Base-by-base conservation (phyloP, 345 rosid species). In the Populus nigra region DNA sequence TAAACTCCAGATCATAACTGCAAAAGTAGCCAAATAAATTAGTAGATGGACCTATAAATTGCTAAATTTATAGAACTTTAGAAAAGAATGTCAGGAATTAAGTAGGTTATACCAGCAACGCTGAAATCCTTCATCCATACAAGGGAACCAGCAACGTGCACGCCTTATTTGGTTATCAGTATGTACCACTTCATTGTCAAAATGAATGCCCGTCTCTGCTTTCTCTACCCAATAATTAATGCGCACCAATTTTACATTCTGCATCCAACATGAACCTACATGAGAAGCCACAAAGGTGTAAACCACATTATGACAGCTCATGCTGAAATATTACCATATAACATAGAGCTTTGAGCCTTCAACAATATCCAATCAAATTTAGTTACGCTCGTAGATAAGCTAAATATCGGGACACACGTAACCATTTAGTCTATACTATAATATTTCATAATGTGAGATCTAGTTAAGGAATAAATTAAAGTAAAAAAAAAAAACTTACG, bases 131-230 rank as follows among this genome's bases (percentile, higher is more conserved):
- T 91, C 94, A 67, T 96, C 98, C 47, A 92, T 83, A 79, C 97
- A 96, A 71, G 98, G 99, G 81, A 96, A 93, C 99, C 99, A 96
- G 82, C 97, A 93, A 27, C 98, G 88, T 39, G 98, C 96, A 78
- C 98, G 97, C 85, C 97, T 84, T 76, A 96, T 84, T 81, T 96
- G 99, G 80, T 91, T 95, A 84, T 93, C 89, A 43, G 97, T 93
- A 76, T 92, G 97, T 13, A 96, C 79, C 77, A 92, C 90, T 78
- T 88, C 88, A 82, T 79, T 89, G 57, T 88, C 86, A 83, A 93
- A 91, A 78, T 96, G 97, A 84, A 96, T 89, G 65, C 99, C 99
- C n/a, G 93, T 81, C 86, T 91, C 98, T 53, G 82, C 82, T 87
- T 89, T 93, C 88, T 96, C 97, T 31, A 96, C 89, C 97, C 94